Conservation (phyloP, 2,329 filamentous ascomycete species). For the Pseudocercospora crystallina region DNA sequence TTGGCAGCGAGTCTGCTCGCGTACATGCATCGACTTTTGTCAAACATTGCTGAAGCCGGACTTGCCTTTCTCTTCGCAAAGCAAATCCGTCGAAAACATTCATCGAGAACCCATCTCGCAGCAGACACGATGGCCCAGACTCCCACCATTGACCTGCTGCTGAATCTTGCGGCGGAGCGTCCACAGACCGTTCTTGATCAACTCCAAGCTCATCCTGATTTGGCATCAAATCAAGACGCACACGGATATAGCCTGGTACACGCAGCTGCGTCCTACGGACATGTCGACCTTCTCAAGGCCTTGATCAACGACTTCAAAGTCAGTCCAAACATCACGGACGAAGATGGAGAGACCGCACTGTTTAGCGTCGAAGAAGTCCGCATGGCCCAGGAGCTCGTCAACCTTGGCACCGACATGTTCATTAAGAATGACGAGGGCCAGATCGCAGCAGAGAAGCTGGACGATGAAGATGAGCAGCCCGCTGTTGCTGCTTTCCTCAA, state of each 20-base stretch:
- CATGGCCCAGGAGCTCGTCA: conserved; percentile 75
- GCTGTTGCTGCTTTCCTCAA: conserved; percentile 71
- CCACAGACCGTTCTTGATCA: conserved; percentile 70
- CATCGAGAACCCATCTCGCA: too few relatives aligned
- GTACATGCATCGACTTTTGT: too few relatives aligned
- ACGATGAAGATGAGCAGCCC: conserved; percentile 74
- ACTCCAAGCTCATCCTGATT: conserved; percentile 69
- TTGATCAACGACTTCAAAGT: conserved; percentile 76
- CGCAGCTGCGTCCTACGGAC: conserved; percentile 88
- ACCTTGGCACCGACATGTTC: conserved; percentile 68
- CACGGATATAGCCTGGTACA: conserved; percentile 94
- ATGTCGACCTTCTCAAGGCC: conserved; percentile 73
- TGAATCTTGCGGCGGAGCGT: conserved; percentile 73
- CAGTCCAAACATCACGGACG: conserved; percentile 77
- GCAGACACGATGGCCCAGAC: conserved; percentile 28
- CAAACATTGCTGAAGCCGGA: too few relatives aligned
- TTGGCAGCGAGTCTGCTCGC: too few relatives aligned
- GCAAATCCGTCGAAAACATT: too few relatives aligned
- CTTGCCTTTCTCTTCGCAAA: too few relatives aligned
- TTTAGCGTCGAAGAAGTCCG: conserved; percentile 85
- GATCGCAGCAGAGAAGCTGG: conserved; percentile 79
- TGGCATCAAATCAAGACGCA: conserved; percentile 79
- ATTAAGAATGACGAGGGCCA: conserved; percentile 71
- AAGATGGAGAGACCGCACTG: conserved; percentile 90
- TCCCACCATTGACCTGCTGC: conserved; percentile 46